Evolutionary conservation across 2,329 filamentous ascomycete species (phyloP), one percentile per base, ranked within the genome.

Genomic region (Pseudogymnoascus sp.): DNA sequence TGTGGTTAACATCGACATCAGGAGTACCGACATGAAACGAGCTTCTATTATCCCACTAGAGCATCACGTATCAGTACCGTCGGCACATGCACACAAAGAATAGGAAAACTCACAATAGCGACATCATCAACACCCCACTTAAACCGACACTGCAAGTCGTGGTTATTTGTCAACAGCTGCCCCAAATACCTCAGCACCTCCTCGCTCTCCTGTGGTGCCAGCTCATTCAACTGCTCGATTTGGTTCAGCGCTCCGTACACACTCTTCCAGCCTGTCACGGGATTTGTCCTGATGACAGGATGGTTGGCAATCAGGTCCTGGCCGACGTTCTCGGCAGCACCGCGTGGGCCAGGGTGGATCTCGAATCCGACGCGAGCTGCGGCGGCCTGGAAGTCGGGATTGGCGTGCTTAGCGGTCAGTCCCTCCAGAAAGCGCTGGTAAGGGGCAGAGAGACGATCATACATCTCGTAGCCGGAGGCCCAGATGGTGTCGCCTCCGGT

Each of bases 231-330:
- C 21, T 66, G 58, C 58, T 72, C 69, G 0, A 74, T 69, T 60
- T 75, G 75, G 21, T 72, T 71, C 0, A 78, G 78, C 10, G 80
- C 71, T 3, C 73, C 75, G 62, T 55, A 84, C 10, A 85, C 73
- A 62, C 76, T 79, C 72, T 85, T 85, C 83, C 84, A 86, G 0
- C 83, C 83, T 0, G 83, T 86, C 0, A 86, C 83, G 0, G 84
- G 84, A 65, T 87, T 86, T 1, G 83, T 86, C 13, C 83, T 77
- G 5, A 86, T 75, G 0, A 85, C 77, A 0, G 82, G 82, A 65
- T 86, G 83, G 0, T 77, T 72, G 0, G 82, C 78, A 18, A 72
- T 73, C 13, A 86, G 70, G 1, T 78, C 73, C 1, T 69, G 69
- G 6, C 83, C 83, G 2, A 80, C 71, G 67, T 86, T 86, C 65